Conservation (phyloP, 257 asterid genomes). For the Verbascum thapsus region DNA sequence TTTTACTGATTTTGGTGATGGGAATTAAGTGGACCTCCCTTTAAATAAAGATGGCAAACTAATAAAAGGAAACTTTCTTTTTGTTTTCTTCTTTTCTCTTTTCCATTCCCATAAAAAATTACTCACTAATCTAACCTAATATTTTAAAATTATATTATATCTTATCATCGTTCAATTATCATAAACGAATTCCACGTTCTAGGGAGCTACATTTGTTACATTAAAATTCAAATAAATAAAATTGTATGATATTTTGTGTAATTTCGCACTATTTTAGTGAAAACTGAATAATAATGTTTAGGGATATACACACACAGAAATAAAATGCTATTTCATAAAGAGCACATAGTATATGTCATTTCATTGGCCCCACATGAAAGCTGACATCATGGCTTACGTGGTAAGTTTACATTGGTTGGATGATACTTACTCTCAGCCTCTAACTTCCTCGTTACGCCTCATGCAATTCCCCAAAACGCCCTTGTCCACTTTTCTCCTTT, state of each 20-base stretch:
- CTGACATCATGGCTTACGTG: slow-evolving; percentile 27
- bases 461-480: slow-evolving; percentile 28
- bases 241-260: too few species aligned
- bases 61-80: background rate
- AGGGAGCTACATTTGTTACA: too few species aligned
- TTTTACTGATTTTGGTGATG: background rate
- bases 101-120: background rate
- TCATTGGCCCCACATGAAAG: slow-evolving; percentile 19
- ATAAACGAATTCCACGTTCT: too few species aligned
- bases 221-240: too few species aligned
- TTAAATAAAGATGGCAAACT: background rate
- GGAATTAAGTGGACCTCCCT: slow-evolving; percentile 14
- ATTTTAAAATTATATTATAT: too few species aligned
- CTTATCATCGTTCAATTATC: too few species aligned
- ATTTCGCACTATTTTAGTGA: too few species aligned
- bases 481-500: background rate
- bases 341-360: background rate
- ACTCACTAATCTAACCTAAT: too few species aligned
- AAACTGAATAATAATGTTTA: too few species aligned
- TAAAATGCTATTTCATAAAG: background rate
- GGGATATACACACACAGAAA: too few species aligned
- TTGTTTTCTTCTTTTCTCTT: background rate
- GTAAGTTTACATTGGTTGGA: slow-evolving; percentile 6
- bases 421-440: slow-evolving; percentile 26
- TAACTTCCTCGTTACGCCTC: slow-evolving; percentile 53